phyloP scores from a whole-genome alignment of 192 early-diverging fungal species.

The Phycomyces nitens region DNA sequence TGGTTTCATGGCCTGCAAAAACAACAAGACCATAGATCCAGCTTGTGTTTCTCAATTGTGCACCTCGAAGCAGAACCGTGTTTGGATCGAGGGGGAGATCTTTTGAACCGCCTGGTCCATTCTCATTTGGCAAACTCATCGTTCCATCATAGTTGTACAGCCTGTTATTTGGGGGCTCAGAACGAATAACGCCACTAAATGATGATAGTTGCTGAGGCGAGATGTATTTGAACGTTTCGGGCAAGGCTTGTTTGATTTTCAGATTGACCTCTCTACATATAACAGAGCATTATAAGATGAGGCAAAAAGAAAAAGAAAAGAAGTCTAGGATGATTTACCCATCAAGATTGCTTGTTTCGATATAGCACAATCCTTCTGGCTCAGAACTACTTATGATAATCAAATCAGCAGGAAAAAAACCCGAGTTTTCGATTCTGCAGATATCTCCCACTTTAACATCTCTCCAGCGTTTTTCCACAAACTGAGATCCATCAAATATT shows the following conservation, averaged over 20 bases:
- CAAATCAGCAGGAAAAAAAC: slow-evolving; percentile 90
- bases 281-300: too few relatives aligned
- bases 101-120: slow-evolving; percentile 40
- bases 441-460: slow-evolving; percentile 90
- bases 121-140: slow-evolving; percentile 26
- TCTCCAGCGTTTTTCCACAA: slow-evolving; percentile 77
- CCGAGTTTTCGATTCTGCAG: slow-evolving; percentile 78
- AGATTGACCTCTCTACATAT: slow-evolving; percentile 84
- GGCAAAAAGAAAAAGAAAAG: too few relatives aligned
- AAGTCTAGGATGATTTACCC: slow-evolving; percentile 41
- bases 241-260: slow-evolving; percentile 87
- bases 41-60: slow-evolving; percentile 87
- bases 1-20: slow-evolving; percentile 94
- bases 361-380: slow-evolving; percentile 92
- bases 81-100: slow-evolving; percentile 85
- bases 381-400: slow-evolving; percentile 83
- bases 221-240: slow-evolving; percentile 71
- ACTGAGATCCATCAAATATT: slow-evolving; percentile 57
- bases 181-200: slow-evolving; percentile 72
- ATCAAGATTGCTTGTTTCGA: slow-evolving; percentile 95
- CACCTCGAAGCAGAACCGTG: slow-evolving; percentile 86
- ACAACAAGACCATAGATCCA: slow-evolving; percentile 91
- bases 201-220: slow-evolving; percentile 60
- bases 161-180: slow-evolving; percentile 90
- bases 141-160: slow-evolving; percentile 88